phyloP scores from a whole-genome alignment of 306 rosid species.

The Medicago ruthenica region DNA sequence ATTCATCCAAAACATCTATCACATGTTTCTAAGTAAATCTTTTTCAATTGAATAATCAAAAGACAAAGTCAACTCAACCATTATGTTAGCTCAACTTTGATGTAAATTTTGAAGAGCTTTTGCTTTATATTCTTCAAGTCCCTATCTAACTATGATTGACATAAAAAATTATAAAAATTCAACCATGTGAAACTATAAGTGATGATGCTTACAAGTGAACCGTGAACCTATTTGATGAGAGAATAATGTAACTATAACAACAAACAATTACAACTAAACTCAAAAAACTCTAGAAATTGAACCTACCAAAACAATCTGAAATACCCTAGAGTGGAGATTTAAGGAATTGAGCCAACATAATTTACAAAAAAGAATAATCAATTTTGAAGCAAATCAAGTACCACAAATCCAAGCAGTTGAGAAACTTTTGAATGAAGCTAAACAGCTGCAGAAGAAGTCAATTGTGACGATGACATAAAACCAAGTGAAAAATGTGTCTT shows the following conservation, averaged over 20 bases:
- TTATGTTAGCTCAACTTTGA: neutral
- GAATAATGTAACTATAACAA: neutral
- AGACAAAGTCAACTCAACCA: conserved; percentile 33
- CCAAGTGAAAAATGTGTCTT: conserved; percentile 31
- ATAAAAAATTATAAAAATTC: no score
- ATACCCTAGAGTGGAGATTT: neutral
- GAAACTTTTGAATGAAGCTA: conserved; percentile 22
- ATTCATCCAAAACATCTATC: neutral
- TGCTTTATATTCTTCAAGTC: conserved; percentile 15
- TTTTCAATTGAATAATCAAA: conserved; percentile 35
- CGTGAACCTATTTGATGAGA: neutral
- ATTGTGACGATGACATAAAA: conserved; percentile 2
- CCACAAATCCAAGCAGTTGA: conserved; percentile 37
- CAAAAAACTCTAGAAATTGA: conserved; percentile 25
- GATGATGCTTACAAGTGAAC: neutral
- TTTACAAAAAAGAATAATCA: neutral
- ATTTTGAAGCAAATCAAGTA: conserved; percentile 30
- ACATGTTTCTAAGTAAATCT: conserved; percentile 26
- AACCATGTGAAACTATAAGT: neutral
- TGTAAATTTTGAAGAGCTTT: conserved; percentile 4
- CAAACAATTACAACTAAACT: conserved; percentile 16
- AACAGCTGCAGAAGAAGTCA: conserved; percentile 37
- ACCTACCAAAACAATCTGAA: conserved; percentile 11
- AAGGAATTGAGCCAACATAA: conserved; percentile 8
- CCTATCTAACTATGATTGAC: no score